Conservation (phyloP, 2,329 filamentous ascomycete genomes). For the Xylariaceae sp. region DNA sequence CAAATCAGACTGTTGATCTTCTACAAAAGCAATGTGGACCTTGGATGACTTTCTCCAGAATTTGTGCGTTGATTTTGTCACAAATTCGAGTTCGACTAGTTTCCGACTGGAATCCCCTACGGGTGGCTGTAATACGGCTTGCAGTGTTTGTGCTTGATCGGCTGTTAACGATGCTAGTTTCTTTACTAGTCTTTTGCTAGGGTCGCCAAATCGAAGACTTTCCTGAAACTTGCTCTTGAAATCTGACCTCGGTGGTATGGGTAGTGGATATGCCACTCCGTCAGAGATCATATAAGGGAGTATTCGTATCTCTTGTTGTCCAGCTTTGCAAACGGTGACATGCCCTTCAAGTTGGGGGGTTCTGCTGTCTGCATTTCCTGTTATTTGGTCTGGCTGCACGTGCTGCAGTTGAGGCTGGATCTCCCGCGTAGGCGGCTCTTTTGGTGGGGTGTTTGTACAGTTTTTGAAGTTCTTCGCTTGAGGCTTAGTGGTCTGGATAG, state of each 20-base stretch:
- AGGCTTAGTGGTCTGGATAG: no score
- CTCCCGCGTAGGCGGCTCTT: no score
- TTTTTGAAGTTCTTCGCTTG: no score
- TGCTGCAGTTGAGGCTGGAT: no score
- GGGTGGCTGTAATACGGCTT: neutral
- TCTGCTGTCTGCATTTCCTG: no score
- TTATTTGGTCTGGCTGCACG: no score
- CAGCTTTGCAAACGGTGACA: no score
- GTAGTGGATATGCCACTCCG: slow-evolving; percentile 6
- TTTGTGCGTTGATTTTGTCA: neutral
- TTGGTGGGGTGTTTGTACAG: no score
- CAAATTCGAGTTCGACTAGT: neutral
- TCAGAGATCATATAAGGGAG: slow-evolving; percentile 4
- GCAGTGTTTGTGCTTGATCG: slow-evolving; percentile 1
- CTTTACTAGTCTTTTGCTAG: neutral
- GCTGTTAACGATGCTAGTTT: slow-evolving; percentile 4
- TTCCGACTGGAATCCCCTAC: neutral
- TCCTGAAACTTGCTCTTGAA: neutral
- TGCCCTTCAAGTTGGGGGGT: no score
- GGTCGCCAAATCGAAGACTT: neutral
- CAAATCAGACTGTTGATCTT: neutral
- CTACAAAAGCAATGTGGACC: neutral
- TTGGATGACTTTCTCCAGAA: slow-evolving; percentile 2
- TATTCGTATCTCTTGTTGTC: neutral
- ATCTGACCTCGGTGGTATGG: neutral